Evolutionary conservation across 2,329 filamentous ascomycete species (phyloP).

Genomic region (Dactylellina haptotyla): DNA sequence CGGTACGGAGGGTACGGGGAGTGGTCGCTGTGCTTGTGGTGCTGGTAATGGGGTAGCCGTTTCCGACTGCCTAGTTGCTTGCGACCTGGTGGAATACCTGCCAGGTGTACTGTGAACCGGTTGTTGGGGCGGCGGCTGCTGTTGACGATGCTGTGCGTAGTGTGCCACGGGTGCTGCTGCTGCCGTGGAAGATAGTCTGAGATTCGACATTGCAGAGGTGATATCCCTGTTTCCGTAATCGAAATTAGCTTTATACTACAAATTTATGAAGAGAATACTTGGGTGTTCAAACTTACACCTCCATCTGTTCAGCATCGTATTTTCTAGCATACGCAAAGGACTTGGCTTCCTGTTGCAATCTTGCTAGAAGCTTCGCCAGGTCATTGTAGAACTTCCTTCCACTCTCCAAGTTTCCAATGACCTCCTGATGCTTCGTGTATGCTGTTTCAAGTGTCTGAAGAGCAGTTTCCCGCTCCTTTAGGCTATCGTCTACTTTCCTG

Average conservation of each 20-base stretch:
- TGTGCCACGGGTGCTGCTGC: constrained; percentile 45
- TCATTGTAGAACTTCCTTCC: constrained; percentile 98
- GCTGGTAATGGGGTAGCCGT: constrained; percentile 70
- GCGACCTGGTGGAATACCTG: constrained; percentile 69
- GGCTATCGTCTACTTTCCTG: constrained; percentile 73
- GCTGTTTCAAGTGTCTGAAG: constrained; percentile 89
- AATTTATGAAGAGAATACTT: neutral
- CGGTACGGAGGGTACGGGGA: constrained; percentile 61
- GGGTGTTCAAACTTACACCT: constrained; percentile 69
- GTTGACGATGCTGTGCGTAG: constrained; percentile 35
- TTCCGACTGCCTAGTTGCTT: constrained; percentile 63
- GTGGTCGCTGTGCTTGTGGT: constrained; percentile 63
- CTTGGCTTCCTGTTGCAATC: constrained; percentile 82
- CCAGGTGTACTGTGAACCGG: constrained; percentile 60
- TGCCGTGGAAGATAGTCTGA: constrained; percentile 29
- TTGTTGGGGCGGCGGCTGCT: constrained; percentile 62
- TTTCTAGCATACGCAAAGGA: constrained; percentile 83
- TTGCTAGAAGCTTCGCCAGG: constrained; percentile 83
- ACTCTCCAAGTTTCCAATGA: constrained; percentile 88
- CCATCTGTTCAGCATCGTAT: constrained; percentile 80
- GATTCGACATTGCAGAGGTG: constrained; percentile 20
- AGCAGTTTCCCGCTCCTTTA: constrained; percentile 81
- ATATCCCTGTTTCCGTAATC: constrained; percentile 1
- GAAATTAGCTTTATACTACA: constrained; percentile 42
- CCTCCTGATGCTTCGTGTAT: constrained; percentile 96